Evolutionary conservation across 2,329 filamentous ascomycete species (phyloP), one percentile per base, ranked within the genome.

Genomic region (Alternaria sp.): DNA sequence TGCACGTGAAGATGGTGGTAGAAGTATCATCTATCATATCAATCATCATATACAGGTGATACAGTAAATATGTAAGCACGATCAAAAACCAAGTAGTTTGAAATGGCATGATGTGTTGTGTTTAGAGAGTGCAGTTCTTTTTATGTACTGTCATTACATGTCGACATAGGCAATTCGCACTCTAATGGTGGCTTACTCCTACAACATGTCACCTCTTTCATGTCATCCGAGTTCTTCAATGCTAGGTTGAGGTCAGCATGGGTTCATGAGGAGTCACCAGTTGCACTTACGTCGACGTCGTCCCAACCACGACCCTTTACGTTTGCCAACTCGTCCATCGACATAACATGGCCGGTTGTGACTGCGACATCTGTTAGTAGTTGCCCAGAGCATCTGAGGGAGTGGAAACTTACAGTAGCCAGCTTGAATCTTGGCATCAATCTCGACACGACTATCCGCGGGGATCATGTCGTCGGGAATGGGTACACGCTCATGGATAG

Each of bases 361-460:
- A 97, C 82, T 84, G 71, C 58, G 64, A 21, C 61, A 30, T n/a
- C 49, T 43, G 67, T 77, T 66, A 77, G 74, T 69, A 60, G 46
- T 50, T 14, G 23, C 23, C 25, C 49, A 11, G 20, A 59, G 54
- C 56, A 45, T 12, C 10, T 37, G 53, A 33, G 55, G 41, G 33
- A 20, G 26, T 44, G 33, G 26, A 50, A 26, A 82, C 88, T 81
- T 82, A 93, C 92, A 90, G 76, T 90, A 90, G 21, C 89, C 96
- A 64, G 95, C 94, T 72, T 95, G 96, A 78, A 98, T 97, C 85
- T 98, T 98, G 63, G 96, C 96, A 81, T 98, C 96, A 76, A 98
- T 99, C 81, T 99, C 96, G n/a, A 98, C 96, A 70, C 95, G 87
- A 57, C 94, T 97, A 81, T 98, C 96, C 67, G 90, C 92, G 12